Percentiles rank a stretch among this genome's conserved stretches.
Conservation (phyloP, 139 green algal species). For the Chlamydomonas incerta region DNA sequence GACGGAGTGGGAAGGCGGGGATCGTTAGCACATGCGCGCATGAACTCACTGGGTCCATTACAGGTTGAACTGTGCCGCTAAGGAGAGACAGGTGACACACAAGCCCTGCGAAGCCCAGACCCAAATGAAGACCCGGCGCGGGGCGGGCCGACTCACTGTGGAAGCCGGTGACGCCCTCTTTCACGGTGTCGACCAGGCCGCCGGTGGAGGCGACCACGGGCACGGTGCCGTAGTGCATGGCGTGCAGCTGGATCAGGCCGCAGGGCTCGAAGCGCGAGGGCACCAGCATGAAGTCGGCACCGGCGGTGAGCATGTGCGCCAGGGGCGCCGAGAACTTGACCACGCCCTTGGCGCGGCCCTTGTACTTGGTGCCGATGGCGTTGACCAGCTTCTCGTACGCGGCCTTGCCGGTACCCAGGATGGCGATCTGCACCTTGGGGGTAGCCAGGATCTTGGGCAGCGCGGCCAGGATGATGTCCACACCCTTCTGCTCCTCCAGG, state of each 20-base stretch:
- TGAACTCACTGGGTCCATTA: too few relatives aligned
- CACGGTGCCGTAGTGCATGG: conserved; percentile 91
- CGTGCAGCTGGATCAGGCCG: conserved; percentile 96
- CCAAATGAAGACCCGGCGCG: too few relatives aligned
- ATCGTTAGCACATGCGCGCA: too few relatives aligned
- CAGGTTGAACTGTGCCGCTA: too few relatives aligned
- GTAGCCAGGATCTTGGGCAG: conserved; percentile 81
- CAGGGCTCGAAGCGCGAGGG: conserved; percentile 98
- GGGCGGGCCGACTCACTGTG: conserved; percentile 69
- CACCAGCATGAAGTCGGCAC: conserved; percentile 98
- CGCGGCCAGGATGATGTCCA: conserved; percentile 95
- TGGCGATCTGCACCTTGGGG: conserved; percentile 76
- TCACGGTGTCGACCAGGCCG: conserved; percentile 98
- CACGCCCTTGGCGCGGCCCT: conserved; percentile 82
- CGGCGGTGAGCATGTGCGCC: conserved; percentile 95
- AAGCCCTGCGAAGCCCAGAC: too few relatives aligned
- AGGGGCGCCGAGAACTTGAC: conserved; percentile 94
- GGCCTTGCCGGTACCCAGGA: conserved; percentile 98
- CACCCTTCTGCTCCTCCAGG: conserved; percentile 99
- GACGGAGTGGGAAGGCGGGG: not conserved
- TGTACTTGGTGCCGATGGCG: conserved; percentile 71
- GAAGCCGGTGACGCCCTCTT: conserved; percentile 98
- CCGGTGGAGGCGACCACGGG: conserved; percentile 96
- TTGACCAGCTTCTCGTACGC: conserved; percentile 84
- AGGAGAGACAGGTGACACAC: too few relatives aligned